Percentiles rank a stretch among this genome's conserved stretches.
These are phyloP conservation scores for Hexamita inflata DNA, from an alignment of 208 protist genomes.

Conservation along the genomic window DNA sequence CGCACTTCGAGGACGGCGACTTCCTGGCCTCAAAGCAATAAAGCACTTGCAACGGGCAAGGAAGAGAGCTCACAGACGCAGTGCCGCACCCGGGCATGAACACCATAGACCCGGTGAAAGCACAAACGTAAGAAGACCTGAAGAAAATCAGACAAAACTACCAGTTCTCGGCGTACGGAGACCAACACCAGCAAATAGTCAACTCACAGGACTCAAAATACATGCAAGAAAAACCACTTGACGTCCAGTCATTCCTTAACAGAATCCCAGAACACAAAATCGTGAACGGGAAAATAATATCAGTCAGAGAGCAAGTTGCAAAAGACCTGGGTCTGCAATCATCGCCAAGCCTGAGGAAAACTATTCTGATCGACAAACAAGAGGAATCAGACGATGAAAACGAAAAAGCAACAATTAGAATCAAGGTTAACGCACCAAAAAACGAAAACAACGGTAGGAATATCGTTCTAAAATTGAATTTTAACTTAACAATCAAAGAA, in stretches of 20 bases:
- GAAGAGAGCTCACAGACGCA: not conserved
- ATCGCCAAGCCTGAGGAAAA: not conserved
- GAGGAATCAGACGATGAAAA: constrained; percentile 2
- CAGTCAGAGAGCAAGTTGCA: not conserved
- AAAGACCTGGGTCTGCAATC: not conserved
- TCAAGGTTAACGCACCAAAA: not conserved
- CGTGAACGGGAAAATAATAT: not conserved
- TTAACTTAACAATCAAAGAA: not conserved
- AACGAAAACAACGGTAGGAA: not conserved
- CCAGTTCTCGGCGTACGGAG: no score
- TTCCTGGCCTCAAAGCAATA: not conserved
- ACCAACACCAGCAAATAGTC: no score
- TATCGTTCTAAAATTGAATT: not conserved
- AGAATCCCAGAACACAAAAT: not conserved
- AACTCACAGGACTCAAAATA: not conserved
- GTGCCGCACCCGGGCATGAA: not conserved
- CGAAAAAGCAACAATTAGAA: not conserved
- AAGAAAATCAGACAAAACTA: not conserved
- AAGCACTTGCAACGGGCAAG: not conserved
- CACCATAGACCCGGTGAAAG: not conserved
- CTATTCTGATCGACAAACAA: not conserved
- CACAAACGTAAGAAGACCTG: not conserved
- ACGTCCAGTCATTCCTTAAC: no score
- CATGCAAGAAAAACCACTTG: not conserved
- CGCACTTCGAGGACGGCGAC: not conserved